These are phyloP conservation scores for Hypericum androsaemum DNA, from an alignment of 345 rosid genomes.

Conservation along the genomic window DNA sequence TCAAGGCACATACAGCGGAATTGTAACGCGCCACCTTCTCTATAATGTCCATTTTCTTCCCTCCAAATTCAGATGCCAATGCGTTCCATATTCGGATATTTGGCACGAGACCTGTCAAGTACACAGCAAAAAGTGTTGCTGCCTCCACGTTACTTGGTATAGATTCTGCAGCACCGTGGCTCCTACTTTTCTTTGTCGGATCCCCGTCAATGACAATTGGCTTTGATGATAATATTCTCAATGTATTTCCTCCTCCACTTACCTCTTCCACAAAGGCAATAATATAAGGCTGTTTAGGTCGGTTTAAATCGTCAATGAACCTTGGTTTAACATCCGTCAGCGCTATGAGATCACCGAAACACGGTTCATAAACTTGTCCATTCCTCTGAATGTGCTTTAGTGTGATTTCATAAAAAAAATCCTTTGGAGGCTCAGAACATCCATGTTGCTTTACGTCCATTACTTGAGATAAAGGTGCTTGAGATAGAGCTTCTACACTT, in stretches of 20 bases:
- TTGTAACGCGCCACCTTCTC: slow-evolving; percentile 18
- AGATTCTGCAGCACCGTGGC: too few relatives aligned
- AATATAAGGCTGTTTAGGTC: slow-evolving; percentile 18
- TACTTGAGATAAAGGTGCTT: slow-evolving; percentile 17
- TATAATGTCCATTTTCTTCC: slow-evolving; percentile 25
- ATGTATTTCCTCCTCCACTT: background rate
- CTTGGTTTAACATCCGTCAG: slow-evolving; percentile 28
- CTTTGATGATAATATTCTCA: slow-evolving; percentile 26
- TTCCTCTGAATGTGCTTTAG: background rate
- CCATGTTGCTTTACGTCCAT: slow-evolving; percentile 5
- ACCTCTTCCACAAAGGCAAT: slow-evolving; percentile 24
- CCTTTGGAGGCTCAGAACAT: slow-evolving; percentile 13
- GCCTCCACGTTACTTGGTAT: background rate
- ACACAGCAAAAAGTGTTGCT: slow-evolving; percentile 19
- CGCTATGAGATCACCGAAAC: slow-evolving; percentile 29
- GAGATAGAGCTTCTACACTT: slow-evolving; percentile 15
- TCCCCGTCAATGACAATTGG: slow-evolving; percentile 16
- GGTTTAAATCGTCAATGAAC: slow-evolving; percentile 24
- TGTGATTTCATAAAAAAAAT: slow-evolving; percentile 17
- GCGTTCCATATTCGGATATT: slow-evolving; percentile 37
- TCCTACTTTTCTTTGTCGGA: background rate
- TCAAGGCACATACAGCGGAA: slow-evolving; percentile 13
- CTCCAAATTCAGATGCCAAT: slow-evolving; percentile 16
- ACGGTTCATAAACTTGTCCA: slow-evolving; percentile 15
- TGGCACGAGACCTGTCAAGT: slow-evolving; percentile 30